Conservation (phyloP, 257 asterid genomes). For the Gynochthodes officinalis region DNA sequence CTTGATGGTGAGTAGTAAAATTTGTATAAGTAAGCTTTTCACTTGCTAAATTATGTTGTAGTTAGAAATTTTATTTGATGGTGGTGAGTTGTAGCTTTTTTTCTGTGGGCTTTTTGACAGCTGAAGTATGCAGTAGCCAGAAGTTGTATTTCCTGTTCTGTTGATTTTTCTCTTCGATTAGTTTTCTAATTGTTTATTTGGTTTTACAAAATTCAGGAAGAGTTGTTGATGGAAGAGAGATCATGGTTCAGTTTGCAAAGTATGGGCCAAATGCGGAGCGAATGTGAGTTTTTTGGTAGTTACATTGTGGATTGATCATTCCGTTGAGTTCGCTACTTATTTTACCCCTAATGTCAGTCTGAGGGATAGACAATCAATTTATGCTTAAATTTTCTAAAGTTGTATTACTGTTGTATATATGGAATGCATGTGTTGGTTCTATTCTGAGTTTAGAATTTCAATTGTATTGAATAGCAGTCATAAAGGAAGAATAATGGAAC, state of each 20-base stretch:
- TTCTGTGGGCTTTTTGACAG: background rate
- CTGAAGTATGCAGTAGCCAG: no score
- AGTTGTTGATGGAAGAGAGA: conserved; percentile 95
- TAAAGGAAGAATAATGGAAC: conserved; percentile 82
- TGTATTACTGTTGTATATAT: background rate
- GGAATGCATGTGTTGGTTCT: background rate
- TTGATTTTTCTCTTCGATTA: background rate
- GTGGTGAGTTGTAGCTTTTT: background rate
- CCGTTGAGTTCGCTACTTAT: background rate
- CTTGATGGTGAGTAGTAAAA: conserved; percentile 65
- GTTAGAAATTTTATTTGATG: background rate
- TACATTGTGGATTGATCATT: no score
- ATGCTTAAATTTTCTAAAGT: background rate
- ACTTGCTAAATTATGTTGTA: no score
- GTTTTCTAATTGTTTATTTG: background rate
- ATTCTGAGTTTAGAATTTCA: background rate
- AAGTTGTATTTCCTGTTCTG: background rate
- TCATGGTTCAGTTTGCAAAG: conserved; percentile 97
- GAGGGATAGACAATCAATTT: background rate
- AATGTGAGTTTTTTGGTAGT: conserved; percentile 48
- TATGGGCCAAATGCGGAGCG: conserved; percentile 96
- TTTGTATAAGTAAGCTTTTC: background rate
- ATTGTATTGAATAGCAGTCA: conserved; percentile 39
- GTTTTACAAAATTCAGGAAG: conserved; percentile 44
- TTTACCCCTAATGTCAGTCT: background rate